Evolutionary conservation across 148 eudicot species (phyloP).

Genomic region (Chenopodium album): DNA sequence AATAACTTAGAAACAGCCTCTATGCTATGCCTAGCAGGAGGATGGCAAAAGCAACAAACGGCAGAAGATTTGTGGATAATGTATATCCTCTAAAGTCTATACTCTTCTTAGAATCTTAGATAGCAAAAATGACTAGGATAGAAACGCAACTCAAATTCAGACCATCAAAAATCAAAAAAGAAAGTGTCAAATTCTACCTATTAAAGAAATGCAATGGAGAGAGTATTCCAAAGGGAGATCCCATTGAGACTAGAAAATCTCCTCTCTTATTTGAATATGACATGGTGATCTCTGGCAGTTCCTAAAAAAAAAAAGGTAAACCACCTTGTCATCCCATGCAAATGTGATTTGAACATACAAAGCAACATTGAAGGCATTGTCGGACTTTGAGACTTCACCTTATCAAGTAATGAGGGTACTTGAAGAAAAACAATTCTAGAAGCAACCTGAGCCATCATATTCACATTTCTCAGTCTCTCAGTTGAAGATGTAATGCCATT

Average conservation of each 20-base stretch:
- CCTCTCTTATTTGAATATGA: constrained; percentile 61
- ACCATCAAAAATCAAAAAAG: constrained; percentile 2
- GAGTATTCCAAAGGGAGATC: constrained; percentile 94
- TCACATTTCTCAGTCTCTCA: constrained; percentile 36
- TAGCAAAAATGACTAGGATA: neutral
- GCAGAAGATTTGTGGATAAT: neutral
- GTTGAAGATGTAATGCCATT: constrained; percentile 24
- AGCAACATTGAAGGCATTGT: constrained; percentile 13
- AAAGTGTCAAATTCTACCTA: constrained; percentile 45
- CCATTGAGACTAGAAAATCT: constrained; percentile 76
- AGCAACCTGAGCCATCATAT: constrained; percentile 45
- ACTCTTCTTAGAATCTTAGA: neutral
- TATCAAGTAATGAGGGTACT: constrained; percentile 36
- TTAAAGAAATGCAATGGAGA: constrained; percentile 89
- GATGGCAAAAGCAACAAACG: neutral
- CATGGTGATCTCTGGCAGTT: constrained; percentile 45
- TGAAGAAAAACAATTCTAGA: constrained; percentile 70
- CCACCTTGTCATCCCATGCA: constrained; percentile 41
- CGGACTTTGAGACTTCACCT: constrained; percentile 45
- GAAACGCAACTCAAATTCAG: neutral
- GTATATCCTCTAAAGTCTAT: neutral
- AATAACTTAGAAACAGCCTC: neutral
- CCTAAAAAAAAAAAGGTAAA: constrained; percentile 49
- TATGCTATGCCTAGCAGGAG: neutral
- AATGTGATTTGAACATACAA: constrained; percentile 21